Percentiles rank a stretch among this genome's conserved stretches.
Conservation (phyloP, 1,284 basidiomycete species). For the Papiliotrema laurentii region DNA sequence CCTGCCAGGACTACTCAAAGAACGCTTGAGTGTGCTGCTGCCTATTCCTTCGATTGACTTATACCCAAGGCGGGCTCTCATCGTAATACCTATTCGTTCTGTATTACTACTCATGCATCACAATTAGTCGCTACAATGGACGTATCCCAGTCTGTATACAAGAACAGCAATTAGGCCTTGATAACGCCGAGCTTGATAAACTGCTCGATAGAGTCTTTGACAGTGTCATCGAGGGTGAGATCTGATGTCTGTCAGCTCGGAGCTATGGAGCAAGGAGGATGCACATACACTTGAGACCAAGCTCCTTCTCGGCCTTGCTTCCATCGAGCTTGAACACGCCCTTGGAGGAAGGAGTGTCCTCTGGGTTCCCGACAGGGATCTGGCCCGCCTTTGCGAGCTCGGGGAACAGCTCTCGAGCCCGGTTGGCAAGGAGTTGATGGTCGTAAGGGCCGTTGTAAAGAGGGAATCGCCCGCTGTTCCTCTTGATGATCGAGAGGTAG, state of each 20-base stretch:
- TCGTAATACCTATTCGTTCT: too few species aligned
- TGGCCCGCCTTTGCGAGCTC: constrained; percentile 15
- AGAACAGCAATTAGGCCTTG: too few species aligned
- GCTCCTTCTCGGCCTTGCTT: constrained; percentile 23
- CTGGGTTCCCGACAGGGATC: constrained; percentile 17
- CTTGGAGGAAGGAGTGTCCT: constrained; percentile 8
- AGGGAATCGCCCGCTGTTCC: constrained; percentile 19
- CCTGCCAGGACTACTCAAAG: too few species aligned
- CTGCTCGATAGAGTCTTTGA: constrained; percentile 2
- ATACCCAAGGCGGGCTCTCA: too few species aligned
- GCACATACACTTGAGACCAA: constrained; percentile 19
- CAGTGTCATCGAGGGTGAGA: not conserved
- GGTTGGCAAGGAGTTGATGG: constrained; percentile 21
- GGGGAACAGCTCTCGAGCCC: constrained; percentile 16
- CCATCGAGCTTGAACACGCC: constrained; percentile 18
- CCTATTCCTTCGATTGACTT: too few species aligned
- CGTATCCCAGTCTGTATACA: too few species aligned
- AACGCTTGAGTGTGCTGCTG: too few species aligned
- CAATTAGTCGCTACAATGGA: too few species aligned
- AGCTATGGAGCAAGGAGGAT: too few species aligned
- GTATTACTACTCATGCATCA: too few species aligned
- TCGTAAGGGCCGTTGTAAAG: constrained; percentile 11
- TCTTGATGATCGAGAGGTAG: constrained; percentile 16
- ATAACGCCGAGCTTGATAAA: constrained; percentile 1
- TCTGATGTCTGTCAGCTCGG: too few species aligned